These are phyloP conservation scores for Blumeria hordei DNA, from an alignment of 2,329 filamentous ascomycete genomes.

Conservation along the genomic window DNA sequence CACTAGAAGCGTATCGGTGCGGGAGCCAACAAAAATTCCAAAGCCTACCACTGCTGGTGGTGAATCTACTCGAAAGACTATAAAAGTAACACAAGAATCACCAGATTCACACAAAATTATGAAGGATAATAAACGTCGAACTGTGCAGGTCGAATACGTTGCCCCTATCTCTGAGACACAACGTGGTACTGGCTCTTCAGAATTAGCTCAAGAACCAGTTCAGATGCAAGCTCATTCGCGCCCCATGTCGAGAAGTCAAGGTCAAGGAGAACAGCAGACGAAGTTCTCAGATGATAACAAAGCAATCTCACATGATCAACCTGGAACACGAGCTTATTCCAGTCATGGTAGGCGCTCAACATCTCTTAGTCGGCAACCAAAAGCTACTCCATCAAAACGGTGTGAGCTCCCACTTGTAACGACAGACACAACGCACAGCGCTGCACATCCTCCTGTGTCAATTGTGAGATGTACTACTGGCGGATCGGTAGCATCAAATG, in stretches of 20 bases:
- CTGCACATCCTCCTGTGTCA: conserved; percentile 21
- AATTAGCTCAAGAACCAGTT: conserved; percentile 14
- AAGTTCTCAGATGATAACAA: conserved; percentile 24
- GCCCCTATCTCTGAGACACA: conserved; percentile 70
- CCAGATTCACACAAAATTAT: conserved; percentile 35
- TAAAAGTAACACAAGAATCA: conserved; percentile 46
- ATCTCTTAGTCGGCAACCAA: conserved; percentile 16
- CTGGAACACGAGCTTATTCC: conserved; percentile 24
- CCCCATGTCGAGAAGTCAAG: conserved; percentile 28
- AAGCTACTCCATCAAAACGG: conserved; percentile 21
- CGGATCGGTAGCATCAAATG: conserved; percentile 48
- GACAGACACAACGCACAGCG: conserved; percentile 27
- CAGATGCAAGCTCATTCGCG: conserved; percentile 21
- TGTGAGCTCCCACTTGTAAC: conserved; percentile 27
- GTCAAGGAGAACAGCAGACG: conserved; percentile 18
- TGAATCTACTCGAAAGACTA: conserved; percentile 48
- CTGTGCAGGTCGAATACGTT: conserved; percentile 94
- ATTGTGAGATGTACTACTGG: conserved; percentile 50
- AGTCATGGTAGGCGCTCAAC: conserved; percentile 17
- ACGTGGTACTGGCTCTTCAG: conserved; percentile 24
- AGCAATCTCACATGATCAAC: conserved; percentile 33
- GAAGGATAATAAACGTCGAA: conserved; percentile 75
- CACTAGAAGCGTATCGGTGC: conserved; percentile 74
- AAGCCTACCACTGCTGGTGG: conserved; percentile 28
- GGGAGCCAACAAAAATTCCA: conserved; percentile 53